Base-by-base conservation (phyloP, 495 filamentous ascomycete species). In the Hypoxylon cercidicola region DNA sequence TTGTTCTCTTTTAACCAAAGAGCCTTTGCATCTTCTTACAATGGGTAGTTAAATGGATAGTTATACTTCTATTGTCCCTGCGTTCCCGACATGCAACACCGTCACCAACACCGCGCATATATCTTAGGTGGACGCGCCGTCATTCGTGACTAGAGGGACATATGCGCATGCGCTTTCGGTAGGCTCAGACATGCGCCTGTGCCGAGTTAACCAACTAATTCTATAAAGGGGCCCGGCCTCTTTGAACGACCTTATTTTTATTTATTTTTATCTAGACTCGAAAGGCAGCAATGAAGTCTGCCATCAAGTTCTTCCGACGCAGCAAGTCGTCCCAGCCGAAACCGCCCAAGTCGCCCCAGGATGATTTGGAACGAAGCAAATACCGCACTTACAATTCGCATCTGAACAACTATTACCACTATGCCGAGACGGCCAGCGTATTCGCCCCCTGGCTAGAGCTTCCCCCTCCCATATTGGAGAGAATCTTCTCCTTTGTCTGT, bases 401-500 rank as follows among this genome's bases (percentile, higher is more conserved):
- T 15, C 60, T 55, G 10, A 60, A 60, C 12, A 55, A 67, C 12
- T 58, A 64, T 2, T 41, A 54, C 37, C 40, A 60, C 16, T 56
- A 57, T 21, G 68, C 59, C 47, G 62, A 72, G 47, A 57, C 61
- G 32, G 44, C 60, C 48, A 43, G 52, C 28, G 39, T 63, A 47
- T 72, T 68, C 62, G 64, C 63, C 43, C 66, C 51, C 72, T 81
- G 49, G 75, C 72, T 60, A 52, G 68, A 78, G 54, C 81, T 97
- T 1, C 89, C 92, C 8, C 67, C 76, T 9, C 71, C 81, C 1
- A 78, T 97, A 32, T 80, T 98, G 21, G 79, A 82, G 51, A 82
- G 82, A 64, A 92, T 98, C 70, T 91, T 99, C 73, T 73, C 80
- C 66, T 87, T 84, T 60, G 87, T 97, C 56, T 97, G 95, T 62